phyloP scores from a whole-genome alignment of 2,329 filamentous ascomycete genomes.

The Septoria petroselini region DNA sequence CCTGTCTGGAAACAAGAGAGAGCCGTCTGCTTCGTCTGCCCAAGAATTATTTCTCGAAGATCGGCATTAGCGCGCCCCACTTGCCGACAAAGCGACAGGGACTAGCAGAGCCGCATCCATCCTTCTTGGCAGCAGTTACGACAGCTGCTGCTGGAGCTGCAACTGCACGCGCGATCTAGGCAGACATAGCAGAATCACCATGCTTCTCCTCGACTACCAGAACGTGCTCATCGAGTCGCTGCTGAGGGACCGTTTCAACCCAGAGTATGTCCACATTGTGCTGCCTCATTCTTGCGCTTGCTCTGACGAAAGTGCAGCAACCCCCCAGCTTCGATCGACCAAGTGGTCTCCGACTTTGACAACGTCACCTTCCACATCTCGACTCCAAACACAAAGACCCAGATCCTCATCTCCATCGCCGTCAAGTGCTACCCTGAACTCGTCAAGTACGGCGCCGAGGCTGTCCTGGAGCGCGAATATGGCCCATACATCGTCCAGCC shows the following conservation, averaged over 20 bases:
- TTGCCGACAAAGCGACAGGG: constrained; percentile 3
- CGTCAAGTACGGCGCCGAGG: constrained; percentile 85
- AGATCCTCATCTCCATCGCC: constrained; percentile 90
- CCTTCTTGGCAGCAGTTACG: constrained; percentile 15
- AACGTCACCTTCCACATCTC: constrained; percentile 98
- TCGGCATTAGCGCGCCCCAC: constrained; percentile 9
- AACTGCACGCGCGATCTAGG: not conserved
- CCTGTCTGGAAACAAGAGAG: constrained; percentile 8
- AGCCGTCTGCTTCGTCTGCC: not conserved
- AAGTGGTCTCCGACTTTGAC: constrained; percentile 98
- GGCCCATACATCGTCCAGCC: constrained; percentile 82
- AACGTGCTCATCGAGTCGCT: constrained; percentile 97
- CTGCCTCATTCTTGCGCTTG: constrained; percentile 1
- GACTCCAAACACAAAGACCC: constrained; percentile 87
- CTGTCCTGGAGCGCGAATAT: constrained; percentile 91
- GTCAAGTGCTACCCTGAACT: constrained; percentile 95
- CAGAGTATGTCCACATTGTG: constrained; percentile 26
- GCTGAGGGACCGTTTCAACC: constrained; percentile 82
- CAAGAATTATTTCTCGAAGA: constrained; percentile 15
- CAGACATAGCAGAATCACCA: constrained; percentile 37
- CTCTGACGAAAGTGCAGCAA: constrained; percentile 58
- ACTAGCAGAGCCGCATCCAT: constrained; percentile 6
- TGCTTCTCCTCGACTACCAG: constrained; percentile 97
- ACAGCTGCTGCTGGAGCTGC: constrained; percentile 6
- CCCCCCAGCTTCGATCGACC: constrained; percentile 84